Evolutionary conservation across 257 asterid species (phyloP).

Genomic region (Buddleja alternifolia): DNA sequence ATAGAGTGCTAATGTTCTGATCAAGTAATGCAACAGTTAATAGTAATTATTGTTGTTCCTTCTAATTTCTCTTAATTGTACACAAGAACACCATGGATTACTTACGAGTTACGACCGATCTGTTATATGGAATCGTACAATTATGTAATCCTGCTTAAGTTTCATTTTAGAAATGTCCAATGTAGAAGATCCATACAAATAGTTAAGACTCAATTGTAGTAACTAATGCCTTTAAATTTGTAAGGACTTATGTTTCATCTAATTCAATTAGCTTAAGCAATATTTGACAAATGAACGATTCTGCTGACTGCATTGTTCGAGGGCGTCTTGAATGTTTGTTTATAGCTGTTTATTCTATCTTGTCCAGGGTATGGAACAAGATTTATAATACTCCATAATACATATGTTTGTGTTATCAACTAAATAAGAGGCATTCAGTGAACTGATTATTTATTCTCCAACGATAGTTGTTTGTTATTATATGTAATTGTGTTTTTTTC

Average conservation of each 20-base stretch:
- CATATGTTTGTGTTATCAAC: not conserved
- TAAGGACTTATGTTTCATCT: not conserved
- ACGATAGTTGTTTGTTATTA: not conserved
- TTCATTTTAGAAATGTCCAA: not conserved
- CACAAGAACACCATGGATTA: not conserved
- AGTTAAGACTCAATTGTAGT: not conserved
- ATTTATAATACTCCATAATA: no score
- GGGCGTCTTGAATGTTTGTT: no score
- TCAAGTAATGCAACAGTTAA: constrained; percentile 33
- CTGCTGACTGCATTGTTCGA: constrained; percentile 15
- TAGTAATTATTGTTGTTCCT: not conserved
- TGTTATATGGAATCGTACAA: constrained; percentile 1
- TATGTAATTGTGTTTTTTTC: not conserved
- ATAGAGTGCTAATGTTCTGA: constrained; percentile 19
- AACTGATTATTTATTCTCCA: not conserved
- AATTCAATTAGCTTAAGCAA: constrained; percentile 10
- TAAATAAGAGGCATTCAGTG: not conserved
- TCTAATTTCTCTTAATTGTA: not conserved
- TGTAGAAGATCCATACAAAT: not conserved
- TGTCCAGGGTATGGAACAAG: not conserved
- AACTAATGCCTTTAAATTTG: constrained; percentile 1
- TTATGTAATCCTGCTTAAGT: constrained; percentile 11
- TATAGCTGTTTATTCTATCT: not conserved
- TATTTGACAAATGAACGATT: not conserved
- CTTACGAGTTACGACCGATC: not conserved